Conservation (phyloP, 2,329 filamentous ascomycete genomes). For the Zasmidium angulare region DNA sequence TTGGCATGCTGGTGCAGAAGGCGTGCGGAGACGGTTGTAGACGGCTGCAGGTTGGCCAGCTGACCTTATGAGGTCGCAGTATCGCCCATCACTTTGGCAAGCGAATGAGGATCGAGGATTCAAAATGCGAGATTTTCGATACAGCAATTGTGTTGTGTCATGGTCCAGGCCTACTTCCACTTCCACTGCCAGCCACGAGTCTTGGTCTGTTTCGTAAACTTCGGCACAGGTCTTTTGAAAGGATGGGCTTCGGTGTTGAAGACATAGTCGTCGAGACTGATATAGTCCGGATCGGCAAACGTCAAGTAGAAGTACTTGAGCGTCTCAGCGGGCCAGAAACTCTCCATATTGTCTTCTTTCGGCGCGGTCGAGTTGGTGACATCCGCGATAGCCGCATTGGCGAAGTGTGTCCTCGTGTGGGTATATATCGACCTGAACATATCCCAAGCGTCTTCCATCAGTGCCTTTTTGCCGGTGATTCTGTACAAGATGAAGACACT, state of each 20-base stretch:
- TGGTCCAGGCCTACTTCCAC: constrained; percentile 1
- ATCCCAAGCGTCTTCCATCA: constrained; percentile 69
- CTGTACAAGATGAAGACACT: constrained; percentile 77
- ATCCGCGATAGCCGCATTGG: constrained; percentile 66
- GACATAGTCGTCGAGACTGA: constrained; percentile 58
- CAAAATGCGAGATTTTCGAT: too few species aligned
- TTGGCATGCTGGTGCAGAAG: neutral
- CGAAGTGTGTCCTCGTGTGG: constrained; percentile 61
- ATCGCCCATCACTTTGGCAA: too few species aligned
- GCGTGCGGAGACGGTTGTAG: neutral
- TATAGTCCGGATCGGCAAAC: constrained; percentile 58
- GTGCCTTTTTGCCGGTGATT: constrained; percentile 64
- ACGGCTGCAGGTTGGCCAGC: neutral
- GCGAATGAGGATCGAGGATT: too few species aligned
- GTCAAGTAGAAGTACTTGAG: constrained; percentile 67
- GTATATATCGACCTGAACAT: constrained; percentile 68
- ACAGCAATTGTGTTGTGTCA: too few species aligned
- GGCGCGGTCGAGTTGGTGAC: constrained; percentile 53
- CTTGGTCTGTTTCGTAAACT: neutral
- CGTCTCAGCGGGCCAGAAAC: constrained; percentile 69
- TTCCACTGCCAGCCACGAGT: constrained; percentile 4
- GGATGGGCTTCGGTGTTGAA: constrained; percentile 50
- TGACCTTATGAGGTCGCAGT: too few species aligned
- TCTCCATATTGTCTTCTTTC: constrained; percentile 66
- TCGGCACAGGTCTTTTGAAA: constrained; percentile 26